A percentile compares a stretch with the other conserved stretches of the same genome.
Conservation (phyloP, 2,329 filamentous ascomycete species). For the Hypomyces rosellus region DNA sequence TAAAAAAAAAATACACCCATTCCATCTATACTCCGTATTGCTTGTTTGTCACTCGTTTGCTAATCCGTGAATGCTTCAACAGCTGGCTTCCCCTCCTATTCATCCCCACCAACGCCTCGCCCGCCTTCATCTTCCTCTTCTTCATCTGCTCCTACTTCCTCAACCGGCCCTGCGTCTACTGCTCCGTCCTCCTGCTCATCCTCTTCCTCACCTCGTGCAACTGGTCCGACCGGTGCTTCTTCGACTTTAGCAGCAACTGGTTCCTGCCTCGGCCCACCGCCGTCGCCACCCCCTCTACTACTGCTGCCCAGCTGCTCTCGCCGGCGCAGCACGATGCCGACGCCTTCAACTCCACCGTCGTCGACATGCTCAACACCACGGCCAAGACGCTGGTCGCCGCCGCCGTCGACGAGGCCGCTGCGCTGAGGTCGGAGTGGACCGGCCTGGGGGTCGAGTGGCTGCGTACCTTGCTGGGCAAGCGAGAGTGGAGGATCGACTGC, state of each 20-base stretch:
- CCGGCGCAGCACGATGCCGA: too few species aligned
- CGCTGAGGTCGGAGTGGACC: constrained; percentile 59
- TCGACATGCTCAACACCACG: constrained; percentile 61
- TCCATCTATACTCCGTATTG: constrained; percentile 1
- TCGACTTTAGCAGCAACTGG: constrained; percentile 89
- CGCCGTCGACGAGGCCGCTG: constrained; percentile 56
- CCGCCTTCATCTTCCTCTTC: constrained; percentile 80
- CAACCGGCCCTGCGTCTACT: constrained; percentile 95
- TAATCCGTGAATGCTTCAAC: constrained; percentile 12
- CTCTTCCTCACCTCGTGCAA: constrained; percentile 88
- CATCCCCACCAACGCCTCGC: constrained; percentile 79
- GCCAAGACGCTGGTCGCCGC: constrained; percentile 60
- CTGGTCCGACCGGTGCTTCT: constrained; percentile 86
- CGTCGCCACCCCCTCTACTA: too few species aligned
- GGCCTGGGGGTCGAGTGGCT: constrained; percentile 82
- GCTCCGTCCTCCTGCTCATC: constrained; percentile 89
- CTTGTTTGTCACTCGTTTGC: too few species aligned
- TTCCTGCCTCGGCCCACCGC: constrained; percentile 66
- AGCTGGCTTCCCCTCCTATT: constrained; percentile 86
- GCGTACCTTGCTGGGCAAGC: constrained; percentile 69
- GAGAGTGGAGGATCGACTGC: constrained; percentile 87
- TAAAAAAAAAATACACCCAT: constrained; percentile 25
- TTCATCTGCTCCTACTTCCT: constrained; percentile 93
- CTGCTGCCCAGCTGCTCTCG: too few species aligned
- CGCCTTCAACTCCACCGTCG: constrained; percentile 42